A percentile compares a stretch with the other conserved stretches of the same genome.
Evolutionary conservation across 2,329 filamentous ascomycete species (phyloP).

Genomic region (Berkeleyomyces basicola): DNA sequence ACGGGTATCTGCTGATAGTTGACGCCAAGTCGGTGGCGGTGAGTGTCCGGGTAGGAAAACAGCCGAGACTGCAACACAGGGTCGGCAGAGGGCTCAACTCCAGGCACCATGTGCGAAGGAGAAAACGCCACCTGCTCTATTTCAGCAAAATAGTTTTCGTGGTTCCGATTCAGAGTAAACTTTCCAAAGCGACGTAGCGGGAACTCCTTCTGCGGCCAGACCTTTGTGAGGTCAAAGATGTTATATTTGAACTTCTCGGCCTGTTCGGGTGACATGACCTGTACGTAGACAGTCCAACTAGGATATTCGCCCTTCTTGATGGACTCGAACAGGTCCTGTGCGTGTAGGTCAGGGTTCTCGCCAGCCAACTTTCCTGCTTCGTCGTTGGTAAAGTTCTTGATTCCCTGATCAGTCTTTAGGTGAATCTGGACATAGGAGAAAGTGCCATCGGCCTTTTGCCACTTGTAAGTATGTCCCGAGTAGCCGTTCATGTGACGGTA

Average conservation of each 20-base stretch:
- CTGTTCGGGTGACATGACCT: conserved; percentile 44
- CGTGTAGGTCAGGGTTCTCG: conserved; percentile 45
- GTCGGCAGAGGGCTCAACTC: conserved; percentile 45
- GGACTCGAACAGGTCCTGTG: conserved; percentile 46
- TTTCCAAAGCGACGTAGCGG: conserved; percentile 44
- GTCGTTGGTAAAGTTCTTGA: conserved; percentile 39
- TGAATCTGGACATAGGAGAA: conserved; percentile 53
- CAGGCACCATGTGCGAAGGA: conserved; percentile 46
- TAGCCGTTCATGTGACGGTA: conserved; percentile 53
- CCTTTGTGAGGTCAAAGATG: conserved; percentile 53
- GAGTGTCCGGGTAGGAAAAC: conserved; percentile 46
- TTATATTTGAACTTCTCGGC: conserved; percentile 45
- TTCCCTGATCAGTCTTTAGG: conserved; percentile 45
- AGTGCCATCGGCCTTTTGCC: conserved; percentile 45
- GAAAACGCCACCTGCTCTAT: conserved; percentile 53
- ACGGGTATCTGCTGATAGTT: conserved; percentile 51
- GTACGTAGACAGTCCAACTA: conserved; percentile 47
- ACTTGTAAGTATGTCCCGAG: conserved; percentile 50
- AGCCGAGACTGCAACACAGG: conserved; percentile 43
- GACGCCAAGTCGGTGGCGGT: conserved; percentile 43
- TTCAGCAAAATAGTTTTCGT: conserved; percentile 51
- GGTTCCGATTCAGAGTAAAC: conserved; percentile 48
- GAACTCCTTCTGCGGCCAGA: conserved; percentile 48
- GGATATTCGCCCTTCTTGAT: conserved; percentile 45
- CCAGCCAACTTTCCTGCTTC: conserved; percentile 37